Base-by-base conservation (phyloP, 2,329 filamentous ascomycete genomes). In the Uncinocarpus reesii region DNA sequence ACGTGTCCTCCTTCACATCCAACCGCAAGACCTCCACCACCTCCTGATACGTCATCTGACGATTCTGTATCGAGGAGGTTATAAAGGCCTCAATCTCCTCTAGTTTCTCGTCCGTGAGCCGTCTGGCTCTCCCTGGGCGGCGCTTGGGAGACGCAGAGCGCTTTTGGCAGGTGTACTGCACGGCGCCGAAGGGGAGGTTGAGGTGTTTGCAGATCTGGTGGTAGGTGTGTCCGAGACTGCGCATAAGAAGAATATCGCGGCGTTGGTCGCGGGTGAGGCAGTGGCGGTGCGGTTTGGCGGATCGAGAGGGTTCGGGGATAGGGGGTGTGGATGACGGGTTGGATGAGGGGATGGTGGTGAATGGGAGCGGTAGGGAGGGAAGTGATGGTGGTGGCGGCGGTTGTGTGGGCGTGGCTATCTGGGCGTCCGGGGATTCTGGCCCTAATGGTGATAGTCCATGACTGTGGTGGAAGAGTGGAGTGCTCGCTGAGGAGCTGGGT, bases 171-270 rank as follows among this genome's bases (percentile, higher is more conserved):
- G 54, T 55, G 35, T 57, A 57, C 29, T 52, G 47, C 5, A 57
- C 56, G 8, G 51, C 53, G 38, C 49, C 47, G 20, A 52, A 42
- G 29, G 54, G 50, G n/a, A 55, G 36, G 23, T 52, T 46, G 15
- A 56, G 51, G 47, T 49, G 49, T 11, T 47, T 48, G 16, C 53
- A 48, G 44, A 56, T 56, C 18, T 51, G 42, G 28, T 52, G 42
- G 47, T 56, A 55, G 18, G 53, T 51, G 42, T 56, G 50, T 28
- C 48, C 54, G 1, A 56, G 43, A 24, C 43, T 38, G 13, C 56
- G 53, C 51, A 57, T 52, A 7, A 56, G 51, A 10, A 57, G 54
- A 49, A 57, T 56, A 32, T 56, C 54, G 31, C 49, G 52, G 21
- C 56, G 53, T 47, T 57, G 53, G 43, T 57, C 55, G 20, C 55